These are phyloP conservation scores for Neurospora sp. DNA, from an alignment of 495 filamentous ascomycete genomes.

Conservation along the genomic window DNA sequence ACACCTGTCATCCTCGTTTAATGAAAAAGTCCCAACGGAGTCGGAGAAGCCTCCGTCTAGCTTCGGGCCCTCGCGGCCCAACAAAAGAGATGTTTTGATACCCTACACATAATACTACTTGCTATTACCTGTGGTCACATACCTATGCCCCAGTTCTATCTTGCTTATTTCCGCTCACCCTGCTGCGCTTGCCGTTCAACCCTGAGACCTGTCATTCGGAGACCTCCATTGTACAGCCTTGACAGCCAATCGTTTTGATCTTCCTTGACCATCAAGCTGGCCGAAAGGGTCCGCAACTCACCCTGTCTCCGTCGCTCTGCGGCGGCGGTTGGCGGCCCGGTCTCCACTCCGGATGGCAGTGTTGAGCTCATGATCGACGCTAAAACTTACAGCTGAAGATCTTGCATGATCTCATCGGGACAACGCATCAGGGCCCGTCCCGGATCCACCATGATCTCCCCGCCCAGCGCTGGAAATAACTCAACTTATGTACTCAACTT, in stretches of 20 bases:
- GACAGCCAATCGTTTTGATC: background rate
- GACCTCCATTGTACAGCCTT: background rate
- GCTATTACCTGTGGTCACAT: background rate
- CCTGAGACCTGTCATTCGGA: background rate
- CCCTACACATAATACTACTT: background rate
- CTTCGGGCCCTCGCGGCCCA: background rate
- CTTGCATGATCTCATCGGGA: background rate
- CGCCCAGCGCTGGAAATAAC: background rate
- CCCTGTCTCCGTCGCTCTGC: background rate
- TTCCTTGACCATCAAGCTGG: background rate
- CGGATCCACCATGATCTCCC: background rate
- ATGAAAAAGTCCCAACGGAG: background rate
- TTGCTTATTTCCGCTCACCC: background rate
- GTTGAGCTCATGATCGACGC: background rate
- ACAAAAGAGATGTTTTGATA: background rate
- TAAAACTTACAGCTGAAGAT: background rate
- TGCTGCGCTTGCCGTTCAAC: background rate
- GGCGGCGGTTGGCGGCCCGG: background rate
- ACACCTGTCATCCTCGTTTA: background rate
- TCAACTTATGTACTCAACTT: too few relatives aligned
- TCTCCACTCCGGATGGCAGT: background rate
- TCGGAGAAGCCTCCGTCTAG: background rate
- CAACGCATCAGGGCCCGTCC: background rate
- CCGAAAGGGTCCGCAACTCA: background rate
- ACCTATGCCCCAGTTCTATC: background rate